phyloP scores from a whole-genome alignment of 768 basidiomycete species.

The Podaxis sp. region DNA sequence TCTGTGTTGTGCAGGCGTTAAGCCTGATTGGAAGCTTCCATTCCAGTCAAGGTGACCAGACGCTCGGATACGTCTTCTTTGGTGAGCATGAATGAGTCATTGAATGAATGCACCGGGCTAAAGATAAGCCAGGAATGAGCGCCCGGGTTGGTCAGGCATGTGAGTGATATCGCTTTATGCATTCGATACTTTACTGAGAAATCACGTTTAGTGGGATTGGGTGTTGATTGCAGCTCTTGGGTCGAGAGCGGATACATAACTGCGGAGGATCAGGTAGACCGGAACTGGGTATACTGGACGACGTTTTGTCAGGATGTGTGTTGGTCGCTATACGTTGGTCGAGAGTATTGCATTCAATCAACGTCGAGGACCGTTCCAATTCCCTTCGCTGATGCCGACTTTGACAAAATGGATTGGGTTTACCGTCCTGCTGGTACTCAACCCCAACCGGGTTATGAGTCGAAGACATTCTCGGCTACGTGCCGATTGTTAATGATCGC shows the following conservation, averaged over 20 bases:
- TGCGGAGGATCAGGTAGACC: slow-evolving; percentile 52
- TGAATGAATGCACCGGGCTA: slow-evolving; percentile 9
- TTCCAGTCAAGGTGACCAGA: slow-evolving; percentile 47
- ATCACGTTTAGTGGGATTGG: slow-evolving; percentile 48
- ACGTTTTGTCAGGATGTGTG: slow-evolving; percentile 63
- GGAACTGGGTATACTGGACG: slow-evolving; percentile 62
- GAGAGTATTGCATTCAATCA: slow-evolving; percentile 50
- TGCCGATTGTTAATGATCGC: slow-evolving; percentile 51
- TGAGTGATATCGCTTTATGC: slow-evolving; percentile 32
- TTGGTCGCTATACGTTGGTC: slow-evolving; percentile 67
- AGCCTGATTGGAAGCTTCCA: slow-evolving; percentile 45
- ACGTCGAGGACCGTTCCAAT: slow-evolving; percentile 38
- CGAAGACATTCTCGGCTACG: slow-evolving; percentile 48
- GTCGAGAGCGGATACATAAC: slow-evolving; percentile 52
- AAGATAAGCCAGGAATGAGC: slow-evolving; percentile 45
- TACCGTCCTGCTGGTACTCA: slow-evolving; percentile 40
- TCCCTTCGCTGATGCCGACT: slow-evolving; percentile 48
- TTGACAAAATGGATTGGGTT: slow-evolving; percentile 48
- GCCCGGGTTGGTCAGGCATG: slow-evolving; percentile 59
- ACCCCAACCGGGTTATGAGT: slow-evolving; percentile 40
- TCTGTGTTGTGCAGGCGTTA: slow-evolving; percentile 44
- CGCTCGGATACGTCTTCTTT: slow-evolving; percentile 47
- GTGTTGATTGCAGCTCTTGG: slow-evolving; percentile 57
- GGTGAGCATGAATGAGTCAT: slow-evolving; percentile 29
- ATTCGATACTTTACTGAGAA: slow-evolving; percentile 1